Evolutionary conservation across 768 basidiomycete genomes (phyloP).

Genomic region (Tulasnella sp.): DNA sequence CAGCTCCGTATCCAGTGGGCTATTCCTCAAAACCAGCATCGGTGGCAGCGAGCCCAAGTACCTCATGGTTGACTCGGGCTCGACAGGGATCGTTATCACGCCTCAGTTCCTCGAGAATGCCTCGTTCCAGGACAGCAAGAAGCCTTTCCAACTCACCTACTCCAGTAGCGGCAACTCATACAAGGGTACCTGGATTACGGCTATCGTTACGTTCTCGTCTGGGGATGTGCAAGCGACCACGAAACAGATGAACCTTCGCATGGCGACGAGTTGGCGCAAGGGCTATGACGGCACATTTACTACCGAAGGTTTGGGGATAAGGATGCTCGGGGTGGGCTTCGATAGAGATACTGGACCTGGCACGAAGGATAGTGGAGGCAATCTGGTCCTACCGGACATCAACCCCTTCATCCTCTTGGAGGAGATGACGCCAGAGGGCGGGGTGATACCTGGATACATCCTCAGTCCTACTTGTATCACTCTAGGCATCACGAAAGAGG

Average conservation of each 20-base stretch:
- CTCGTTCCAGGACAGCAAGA: not conserved
- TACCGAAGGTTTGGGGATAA: not conserved
- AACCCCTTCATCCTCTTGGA: conserved; percentile 11
- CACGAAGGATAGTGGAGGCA: not conserved
- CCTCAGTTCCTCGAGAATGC: not conserved
- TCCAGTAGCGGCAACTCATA: conserved; percentile 10
- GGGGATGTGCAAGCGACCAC: not conserved
- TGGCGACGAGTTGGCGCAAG: conserved; percentile 1
- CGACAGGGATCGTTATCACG: not conserved
- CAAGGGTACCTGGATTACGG: conserved; percentile 3
- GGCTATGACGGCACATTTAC: not conserved
- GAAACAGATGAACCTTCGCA: not conserved
- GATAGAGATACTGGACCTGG: conserved; percentile 3
- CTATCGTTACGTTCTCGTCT: not conserved
- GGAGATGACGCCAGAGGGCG: not conserved
- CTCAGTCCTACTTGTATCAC: conserved; percentile 5
- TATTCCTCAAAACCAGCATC: not conserved
- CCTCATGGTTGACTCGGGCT: conserved; percentile 13
- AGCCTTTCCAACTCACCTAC: conserved; percentile 5
- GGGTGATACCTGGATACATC: conserved; percentile 3
- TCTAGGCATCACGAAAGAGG: conserved; percentile 3
- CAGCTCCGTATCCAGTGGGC: not conserved
- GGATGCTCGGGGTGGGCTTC: conserved; percentile 6
- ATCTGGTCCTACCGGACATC: not conserved
- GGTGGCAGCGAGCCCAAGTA: not conserved